phyloP scores from a whole-genome alignment of 148 eudicot species.

The Talinum fruticosum region DNA sequence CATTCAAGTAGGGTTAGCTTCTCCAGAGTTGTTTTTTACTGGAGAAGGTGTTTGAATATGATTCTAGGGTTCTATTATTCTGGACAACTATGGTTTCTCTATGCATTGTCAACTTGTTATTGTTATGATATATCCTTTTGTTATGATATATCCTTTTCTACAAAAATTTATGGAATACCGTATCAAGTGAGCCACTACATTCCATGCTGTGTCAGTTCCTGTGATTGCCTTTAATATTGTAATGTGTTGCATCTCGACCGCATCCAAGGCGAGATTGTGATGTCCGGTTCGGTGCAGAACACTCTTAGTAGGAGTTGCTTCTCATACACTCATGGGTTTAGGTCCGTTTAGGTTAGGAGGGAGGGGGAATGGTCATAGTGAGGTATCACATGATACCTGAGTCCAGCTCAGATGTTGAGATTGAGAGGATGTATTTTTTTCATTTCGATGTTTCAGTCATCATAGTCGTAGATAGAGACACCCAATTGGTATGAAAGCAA shows the following conservation, averaged over 20 bases:
- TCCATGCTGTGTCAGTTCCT: background rate
- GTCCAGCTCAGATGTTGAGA: too few relatives aligned
- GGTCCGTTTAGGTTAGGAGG: too few relatives aligned
- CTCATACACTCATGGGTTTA: too few relatives aligned
- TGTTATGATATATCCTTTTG: constrained; percentile 10
- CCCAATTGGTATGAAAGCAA: too few relatives aligned
- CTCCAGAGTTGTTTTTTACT: constrained; percentile 37
- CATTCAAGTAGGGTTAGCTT: constrained; percentile 28
- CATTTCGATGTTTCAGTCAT: too few relatives aligned
- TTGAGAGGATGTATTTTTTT: too few relatives aligned
- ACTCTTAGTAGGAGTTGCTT: too few relatives aligned
- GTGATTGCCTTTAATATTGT: background rate
- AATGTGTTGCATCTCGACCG: background rate
- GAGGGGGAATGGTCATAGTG: too few relatives aligned
- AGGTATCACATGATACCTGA: too few relatives aligned
- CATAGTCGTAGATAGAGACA: too few relatives aligned
- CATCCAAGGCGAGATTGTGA: too few relatives aligned
- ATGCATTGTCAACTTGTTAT: constrained; percentile 30
- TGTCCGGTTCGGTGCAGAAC: too few relatives aligned
- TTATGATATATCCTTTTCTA: constrained; percentile 7
- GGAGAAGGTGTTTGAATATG: constrained; percentile 38
- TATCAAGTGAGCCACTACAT: background rate
- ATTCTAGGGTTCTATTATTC: constrained; percentile 24
- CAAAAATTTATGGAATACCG: constrained; percentile 12
- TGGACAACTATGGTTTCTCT: constrained; percentile 30